These are phyloP conservation scores for Aegilops speltoides DNA, from an alignment of 176 grass and related monocot species.

Conservation along the genomic window DNA sequence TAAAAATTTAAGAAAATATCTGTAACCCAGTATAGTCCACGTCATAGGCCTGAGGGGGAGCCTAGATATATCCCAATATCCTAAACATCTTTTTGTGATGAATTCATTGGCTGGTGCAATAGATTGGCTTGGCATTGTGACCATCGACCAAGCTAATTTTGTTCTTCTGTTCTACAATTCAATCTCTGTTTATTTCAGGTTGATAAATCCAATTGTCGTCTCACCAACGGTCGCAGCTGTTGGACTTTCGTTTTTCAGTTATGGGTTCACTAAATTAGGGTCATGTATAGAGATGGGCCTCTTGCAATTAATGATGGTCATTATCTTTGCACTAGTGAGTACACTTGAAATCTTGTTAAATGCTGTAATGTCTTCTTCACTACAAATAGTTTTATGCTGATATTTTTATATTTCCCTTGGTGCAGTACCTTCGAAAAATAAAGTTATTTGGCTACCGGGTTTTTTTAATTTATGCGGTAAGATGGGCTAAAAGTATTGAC, in stretches of 20 bases:
- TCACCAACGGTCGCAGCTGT: conserved; percentile 90
- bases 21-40: background rate
- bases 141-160: background rate
- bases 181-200: conserved; percentile 61
- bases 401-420: conserved; percentile 30
- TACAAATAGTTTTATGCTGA: conserved; percentile 11
- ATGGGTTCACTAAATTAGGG: conserved; percentile 87
- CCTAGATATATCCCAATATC: background rate
- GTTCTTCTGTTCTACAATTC: background rate
- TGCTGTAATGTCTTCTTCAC: background rate
- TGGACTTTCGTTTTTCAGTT: conserved; percentile 97
- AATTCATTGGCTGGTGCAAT: background rate
- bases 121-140: background rate
- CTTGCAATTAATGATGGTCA: conserved; percentile 74
- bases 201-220: conserved; percentile 93
- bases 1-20: background rate
- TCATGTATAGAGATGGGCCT: conserved; percentile 89
- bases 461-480: conserved; percentile 95
- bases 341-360: conserved; percentile 29
- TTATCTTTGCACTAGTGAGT: conserved; percentile 98
- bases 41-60: background rate
- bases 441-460: conserved; percentile 85
- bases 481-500: background rate
- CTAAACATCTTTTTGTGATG: background rate
- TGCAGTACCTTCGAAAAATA: conserved; percentile 96